A percentile compares a stretch with the other conserved stretches of the same genome.
phyloP scores from a whole-genome alignment of 2,329 filamentous ascomycete species.

The Cercospora citrullina region DNA sequence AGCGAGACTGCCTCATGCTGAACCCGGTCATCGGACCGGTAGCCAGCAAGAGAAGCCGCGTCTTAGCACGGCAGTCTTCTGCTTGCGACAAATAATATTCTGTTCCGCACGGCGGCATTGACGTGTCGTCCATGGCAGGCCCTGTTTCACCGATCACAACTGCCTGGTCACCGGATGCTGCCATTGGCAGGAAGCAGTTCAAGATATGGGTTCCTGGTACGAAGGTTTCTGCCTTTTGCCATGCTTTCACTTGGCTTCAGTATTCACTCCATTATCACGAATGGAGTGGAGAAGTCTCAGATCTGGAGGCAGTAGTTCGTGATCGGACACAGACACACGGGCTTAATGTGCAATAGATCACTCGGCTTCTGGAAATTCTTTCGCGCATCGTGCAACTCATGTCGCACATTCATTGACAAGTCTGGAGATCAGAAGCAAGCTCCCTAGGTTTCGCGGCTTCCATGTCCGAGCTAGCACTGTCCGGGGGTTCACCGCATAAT shows the following conservation, averaged over 20 bases:
- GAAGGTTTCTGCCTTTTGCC: constrained; percentile 15
- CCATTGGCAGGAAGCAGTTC: constrained; percentile 7
- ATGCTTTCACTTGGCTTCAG: constrained; percentile 7
- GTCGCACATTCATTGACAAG: background rate
- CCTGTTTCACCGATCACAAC: constrained; percentile 8
- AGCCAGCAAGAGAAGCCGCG: constrained; percentile 15
- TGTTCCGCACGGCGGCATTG: constrained; percentile 17
- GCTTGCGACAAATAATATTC: constrained; percentile 2
- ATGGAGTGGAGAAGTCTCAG: background rate
- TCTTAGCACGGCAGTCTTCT: constrained; percentile 6
- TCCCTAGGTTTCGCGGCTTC: background rate
- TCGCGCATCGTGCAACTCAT: background rate
- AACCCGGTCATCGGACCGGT: constrained; percentile 20
- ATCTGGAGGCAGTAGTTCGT: background rate
- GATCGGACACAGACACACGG: background rate
- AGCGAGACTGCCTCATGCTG: constrained; percentile 6
- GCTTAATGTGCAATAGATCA: background rate
- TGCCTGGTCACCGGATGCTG: background rate
- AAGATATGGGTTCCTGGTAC: constrained; percentile 13
- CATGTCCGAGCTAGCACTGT: constrained; percentile 1
- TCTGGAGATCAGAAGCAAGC: background rate
- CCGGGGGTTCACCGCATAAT: constrained; percentile 13
- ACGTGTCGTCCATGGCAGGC: constrained; percentile 14
- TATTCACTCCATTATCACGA: background rate
- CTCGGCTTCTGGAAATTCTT: background rate